These are phyloP conservation scores for Picea sitchensis DNA, from an alignment of 75 land plant species.

Conservation along the genomic window DNA sequence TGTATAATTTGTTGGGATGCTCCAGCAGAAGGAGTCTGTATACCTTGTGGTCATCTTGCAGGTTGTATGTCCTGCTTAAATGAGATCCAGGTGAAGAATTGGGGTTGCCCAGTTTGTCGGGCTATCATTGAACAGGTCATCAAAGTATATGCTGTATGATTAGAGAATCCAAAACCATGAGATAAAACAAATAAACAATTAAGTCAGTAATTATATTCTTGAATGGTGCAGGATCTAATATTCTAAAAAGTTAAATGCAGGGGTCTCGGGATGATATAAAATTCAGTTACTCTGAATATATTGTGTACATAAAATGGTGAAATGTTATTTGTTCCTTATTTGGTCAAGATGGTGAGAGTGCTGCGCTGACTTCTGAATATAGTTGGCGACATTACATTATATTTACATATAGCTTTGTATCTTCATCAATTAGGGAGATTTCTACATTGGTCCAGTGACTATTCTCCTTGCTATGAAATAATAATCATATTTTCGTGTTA, in stretches of 20 bases:
- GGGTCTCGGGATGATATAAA: neutral
- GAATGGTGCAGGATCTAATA: too few species aligned
- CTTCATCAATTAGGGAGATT: neutral
- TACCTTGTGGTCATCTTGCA: constrained; percentile 97
- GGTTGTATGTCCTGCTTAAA: constrained; percentile 95
- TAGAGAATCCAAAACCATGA: neutral
- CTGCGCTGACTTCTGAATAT: neutral
- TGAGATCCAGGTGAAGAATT: constrained; percentile 78
- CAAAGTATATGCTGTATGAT: constrained; percentile 70
- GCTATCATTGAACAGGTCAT: constrained; percentile 79
- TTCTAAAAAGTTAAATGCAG: neutral
- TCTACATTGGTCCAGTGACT: neutral
- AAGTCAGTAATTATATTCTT: neutral
- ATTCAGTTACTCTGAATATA: neutral
- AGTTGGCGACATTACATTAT: neutral
- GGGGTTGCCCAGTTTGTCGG: constrained; percentile 97
- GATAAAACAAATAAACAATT: neutral
- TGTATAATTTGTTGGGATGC: constrained; percentile 98
- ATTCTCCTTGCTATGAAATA: too few species aligned
- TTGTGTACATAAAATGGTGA: neutral
- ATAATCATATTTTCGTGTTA: too few species aligned
- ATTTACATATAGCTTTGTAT: neutral
- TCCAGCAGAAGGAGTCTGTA: constrained; percentile 80
- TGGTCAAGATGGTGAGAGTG: too few species aligned
- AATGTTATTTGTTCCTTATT: neutral